A percentile compares a stretch with the other conserved stretches of the same genome.
Conservation (phyloP, 2,329 filamentous ascomycete species). For the Corinectria fuckeliana region DNA sequence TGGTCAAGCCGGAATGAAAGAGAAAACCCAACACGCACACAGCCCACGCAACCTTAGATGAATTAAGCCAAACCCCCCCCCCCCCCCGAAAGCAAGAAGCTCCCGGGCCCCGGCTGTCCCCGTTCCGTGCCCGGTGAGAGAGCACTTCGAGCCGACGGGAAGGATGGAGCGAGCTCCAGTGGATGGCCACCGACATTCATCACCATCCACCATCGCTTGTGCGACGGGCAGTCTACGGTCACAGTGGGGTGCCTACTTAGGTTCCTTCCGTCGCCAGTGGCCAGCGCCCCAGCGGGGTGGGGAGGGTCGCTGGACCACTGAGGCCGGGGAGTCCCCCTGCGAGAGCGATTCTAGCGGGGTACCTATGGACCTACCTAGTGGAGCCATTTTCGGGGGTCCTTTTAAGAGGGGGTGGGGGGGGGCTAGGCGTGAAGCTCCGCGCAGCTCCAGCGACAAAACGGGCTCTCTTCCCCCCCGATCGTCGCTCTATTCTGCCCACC, state of each 20-base stretch:
- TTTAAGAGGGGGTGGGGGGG: slow-evolving; percentile 1
- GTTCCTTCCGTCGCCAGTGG: background rate
- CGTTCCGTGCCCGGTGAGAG: background rate
- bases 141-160: background rate
- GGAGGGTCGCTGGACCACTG: slow-evolving; percentile 3
- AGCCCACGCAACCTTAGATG: slow-evolving; percentile 19
- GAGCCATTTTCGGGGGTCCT: background rate
- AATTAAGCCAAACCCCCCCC: no score
- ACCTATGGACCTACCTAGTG: background rate
- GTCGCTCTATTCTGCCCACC: slow-evolving; percentile 23
- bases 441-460: no score
- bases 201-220: no score
- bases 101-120: background rate
- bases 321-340: background rate
- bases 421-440: no score
- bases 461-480: no score
- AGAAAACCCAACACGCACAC: slow-evolving; percentile 8
- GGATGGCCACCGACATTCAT: background rate
- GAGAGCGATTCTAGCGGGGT: background rate
- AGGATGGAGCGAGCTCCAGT: slow-evolving; percentile 3
- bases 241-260: no score
- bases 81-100: slow-evolving; percentile 16
- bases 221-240: no score
- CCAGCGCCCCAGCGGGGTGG: slow-evolving; percentile 8
- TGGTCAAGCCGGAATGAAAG: background rate